These are phyloP conservation scores for Apiospora arundinis DNA, from an alignment of 2,329 filamentous ascomycete genomes.

Conservation along the genomic window DNA sequence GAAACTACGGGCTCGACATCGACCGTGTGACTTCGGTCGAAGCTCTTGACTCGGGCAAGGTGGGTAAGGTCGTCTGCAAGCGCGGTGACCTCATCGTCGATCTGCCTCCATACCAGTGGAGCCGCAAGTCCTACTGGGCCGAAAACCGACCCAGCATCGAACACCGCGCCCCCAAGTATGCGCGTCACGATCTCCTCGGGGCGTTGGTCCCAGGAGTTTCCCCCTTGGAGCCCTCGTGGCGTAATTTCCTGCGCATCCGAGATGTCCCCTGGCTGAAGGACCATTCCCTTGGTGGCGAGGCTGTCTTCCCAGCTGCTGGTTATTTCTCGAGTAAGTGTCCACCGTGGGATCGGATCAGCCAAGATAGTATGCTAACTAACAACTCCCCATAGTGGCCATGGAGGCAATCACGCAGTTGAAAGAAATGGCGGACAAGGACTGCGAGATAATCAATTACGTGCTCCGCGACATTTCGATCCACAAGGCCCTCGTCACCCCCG, in stretches of 20 bases:
- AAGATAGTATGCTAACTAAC: not conserved
- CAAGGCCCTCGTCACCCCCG: slow-evolving; percentile 38
- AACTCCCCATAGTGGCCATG: slow-evolving; percentile 27
- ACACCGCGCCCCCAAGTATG: slow-evolving; percentile 30
- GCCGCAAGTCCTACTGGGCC: slow-evolving; percentile 31
- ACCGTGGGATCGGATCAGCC: not conserved
- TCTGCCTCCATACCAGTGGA: slow-evolving; percentile 40
- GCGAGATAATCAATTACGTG: slow-evolving; percentile 31
- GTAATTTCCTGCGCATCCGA: slow-evolving; percentile 30
- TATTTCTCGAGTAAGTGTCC: slow-evolving; percentile 27
- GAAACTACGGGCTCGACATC: slow-evolving; percentile 33
- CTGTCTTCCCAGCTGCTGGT: slow-evolving; percentile 33
- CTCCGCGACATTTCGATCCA: slow-evolving; percentile 40
- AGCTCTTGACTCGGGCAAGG: slow-evolving; percentile 15
- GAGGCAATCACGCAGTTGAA: slow-evolving; percentile 32
- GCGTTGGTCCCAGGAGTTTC: slow-evolving; percentile 26
- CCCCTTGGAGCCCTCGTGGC: slow-evolving; percentile 31
- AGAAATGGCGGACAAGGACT: slow-evolving; percentile 23
- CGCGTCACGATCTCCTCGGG: slow-evolving; percentile 38
- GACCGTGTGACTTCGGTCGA: slow-evolving; percentile 29
- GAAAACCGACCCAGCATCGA: slow-evolving; percentile 37
- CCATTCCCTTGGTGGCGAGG: slow-evolving; percentile 29
- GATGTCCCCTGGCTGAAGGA: slow-evolving; percentile 31
- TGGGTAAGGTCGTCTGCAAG: slow-evolving; percentile 15
- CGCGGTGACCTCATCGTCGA: slow-evolving; percentile 34